Base-by-base conservation (phyloP, 2,329 filamentous ascomycete species). In the Beauveria bassiana region DNA sequence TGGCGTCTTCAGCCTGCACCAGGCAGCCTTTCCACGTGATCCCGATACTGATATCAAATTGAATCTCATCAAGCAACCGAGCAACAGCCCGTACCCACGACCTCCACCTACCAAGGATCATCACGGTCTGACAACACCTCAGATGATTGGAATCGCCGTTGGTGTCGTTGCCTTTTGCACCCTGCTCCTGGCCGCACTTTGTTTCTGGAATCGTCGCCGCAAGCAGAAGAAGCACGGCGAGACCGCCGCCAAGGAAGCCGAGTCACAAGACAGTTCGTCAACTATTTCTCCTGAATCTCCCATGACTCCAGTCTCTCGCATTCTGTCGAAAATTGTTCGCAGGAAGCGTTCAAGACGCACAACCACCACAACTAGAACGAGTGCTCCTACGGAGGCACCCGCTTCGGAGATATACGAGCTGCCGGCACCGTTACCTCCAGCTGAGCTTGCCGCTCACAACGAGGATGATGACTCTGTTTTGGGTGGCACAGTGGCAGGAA, bases 351-450 rank as follows among this genome's bases (percentile, higher is more conserved):
- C 70, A 1, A 69, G 51, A 38, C 55, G 61, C 14, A 16, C 65
- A 57, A 73, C 63, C 31, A 62, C 42, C 4, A 64, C 51, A 14
- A 67, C 70, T 26, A 68, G 70, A 40, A 65, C 69, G 14, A 51
- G 66, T 54, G 65, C 72, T 49, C 69, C 73, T 49, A 64, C 65
- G 22, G 66, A 77, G 68, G 70, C 75, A 51, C 67, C 74, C 2
- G 75, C 77, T 55, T 78, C 81, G 45, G 77, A 81, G 63, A 76
- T 82, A 3, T 82, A 81, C 62, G 81, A 84, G 66, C 68, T 84
- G 67, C 75, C 81, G 1, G 80, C 74, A 5, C 77, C 77, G 0
- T 64, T 72, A 0, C 71, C 73, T 2, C 81, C 80, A 0, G 77
- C 75, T 5, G 82, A 85, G 66, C 72, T 85, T 47, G 79, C 83